A percentile compares a stretch with the other conserved stretches of the same genome.
These are phyloP conservation scores for Viola pubescens DNA, from an alignment of 441 rosid species.

Conservation along the genomic window DNA sequence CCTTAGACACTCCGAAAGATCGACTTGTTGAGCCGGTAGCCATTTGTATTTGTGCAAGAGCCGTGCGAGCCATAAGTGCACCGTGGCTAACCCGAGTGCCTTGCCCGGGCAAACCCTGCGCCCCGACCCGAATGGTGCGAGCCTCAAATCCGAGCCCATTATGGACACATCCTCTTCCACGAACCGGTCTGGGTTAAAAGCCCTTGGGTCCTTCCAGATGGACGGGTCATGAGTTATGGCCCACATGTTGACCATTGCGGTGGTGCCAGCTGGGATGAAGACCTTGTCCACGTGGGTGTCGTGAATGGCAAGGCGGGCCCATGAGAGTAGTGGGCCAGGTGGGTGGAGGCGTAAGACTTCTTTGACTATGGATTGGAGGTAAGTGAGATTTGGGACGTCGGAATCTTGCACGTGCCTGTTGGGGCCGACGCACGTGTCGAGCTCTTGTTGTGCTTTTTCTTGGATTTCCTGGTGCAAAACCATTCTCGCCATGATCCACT, in stretches of 20 bases:
- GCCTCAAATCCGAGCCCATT: constrained; percentile 63
- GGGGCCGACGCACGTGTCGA: constrained; percentile 27
- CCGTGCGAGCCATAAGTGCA: constrained; percentile 57
- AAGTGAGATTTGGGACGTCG: constrained; percentile 46
- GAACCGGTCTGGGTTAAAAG: constrained; percentile 49
- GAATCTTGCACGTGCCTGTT: constrained; percentile 34
- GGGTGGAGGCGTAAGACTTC: constrained; percentile 60
- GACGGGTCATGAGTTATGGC: constrained; percentile 58
- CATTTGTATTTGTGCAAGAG: constrained; percentile 45
- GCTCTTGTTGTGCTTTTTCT: constrained; percentile 39
- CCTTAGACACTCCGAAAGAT: constrained; percentile 42
- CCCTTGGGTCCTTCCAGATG: constrained; percentile 50
- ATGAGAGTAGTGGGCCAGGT: constrained; percentile 65
- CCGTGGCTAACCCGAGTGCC: constrained; percentile 49
- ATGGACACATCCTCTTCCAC: constrained; percentile 38
- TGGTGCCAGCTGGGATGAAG: constrained; percentile 58
- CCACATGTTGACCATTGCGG: constrained; percentile 83
- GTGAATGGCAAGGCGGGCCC: constrained; percentile 63
- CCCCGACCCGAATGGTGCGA: constrained; percentile 66
- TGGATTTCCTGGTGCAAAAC: constrained; percentile 54
- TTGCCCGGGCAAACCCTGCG: constrained; percentile 64
- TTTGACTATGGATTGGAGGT: constrained; percentile 52
- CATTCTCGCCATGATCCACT: constrained; percentile 65
- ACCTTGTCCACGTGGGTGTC: constrained; percentile 50
- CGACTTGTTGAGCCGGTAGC: constrained; percentile 36